Evolutionary conservation across 441 rosid genomes (phyloP), one percentile per base, ranked within the genome.

Genomic region (Gossypium trilobum): DNA sequence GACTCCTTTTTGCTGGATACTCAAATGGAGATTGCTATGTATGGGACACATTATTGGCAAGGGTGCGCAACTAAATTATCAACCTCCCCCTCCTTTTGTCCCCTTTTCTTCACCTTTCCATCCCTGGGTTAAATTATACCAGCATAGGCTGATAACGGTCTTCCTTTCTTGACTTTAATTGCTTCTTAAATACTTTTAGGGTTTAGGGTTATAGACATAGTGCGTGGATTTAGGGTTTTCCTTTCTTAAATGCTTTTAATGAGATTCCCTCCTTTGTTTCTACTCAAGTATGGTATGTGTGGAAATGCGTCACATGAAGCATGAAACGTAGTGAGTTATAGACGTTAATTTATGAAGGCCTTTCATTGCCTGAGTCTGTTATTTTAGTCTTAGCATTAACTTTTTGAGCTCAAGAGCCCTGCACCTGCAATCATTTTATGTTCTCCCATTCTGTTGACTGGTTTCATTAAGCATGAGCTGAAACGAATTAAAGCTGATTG

Each of bases 21-120:
- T 82, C 92, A 2, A 93, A 85, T 76, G 90, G 92, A 20, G 83
- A 81, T 67, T 95, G 98, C 85, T 85, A 75, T 78, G 94, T 89
- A 16, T 95, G 99, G 99, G 99, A 95, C 85, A 91, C 97, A 48
- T 82, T 91, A 59, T 82, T 93, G 83, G 91, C 97, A 48, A 78
- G 80, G 98, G 99, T 95, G 80, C 55, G 77, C 7, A 52, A 31
- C 57, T 50, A 39, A 22, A 9, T 59, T 11, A 5, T 2, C 36
- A n/a, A 14, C 65, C 20, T 16, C 5, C 20, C 46, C 7, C 5
- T 0, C 14, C 5, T 14, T 9, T 4, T 0, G 42, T 36, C 42
- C 42, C 10, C 42, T 42, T 58, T 8, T 0, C 42, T 5, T 27
- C 42, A 13, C 25, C 42, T 44, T 50, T 48, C 16, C 19, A 16